Evolutionary conservation across 1,284 basidiomycete species (phyloP).

Genomic region (Puccinia hordei): DNA sequence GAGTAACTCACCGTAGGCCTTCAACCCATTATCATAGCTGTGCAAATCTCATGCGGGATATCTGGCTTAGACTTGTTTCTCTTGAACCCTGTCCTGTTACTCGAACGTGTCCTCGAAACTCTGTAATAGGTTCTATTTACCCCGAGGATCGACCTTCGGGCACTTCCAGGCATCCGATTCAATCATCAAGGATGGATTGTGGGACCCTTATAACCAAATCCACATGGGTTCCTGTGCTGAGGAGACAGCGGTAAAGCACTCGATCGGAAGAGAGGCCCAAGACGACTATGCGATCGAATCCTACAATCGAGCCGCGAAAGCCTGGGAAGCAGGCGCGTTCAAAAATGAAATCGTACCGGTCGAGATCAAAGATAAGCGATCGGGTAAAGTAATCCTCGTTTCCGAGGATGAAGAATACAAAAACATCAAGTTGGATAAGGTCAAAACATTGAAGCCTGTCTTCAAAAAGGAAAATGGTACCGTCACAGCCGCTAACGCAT

Average conservation of each 20-base stretch:
- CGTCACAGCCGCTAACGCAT: conserved; percentile 62
- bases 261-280: conserved; percentile 60
- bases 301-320: conserved; percentile 85
- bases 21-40: background rate
- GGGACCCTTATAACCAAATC: conserved; percentile 92
- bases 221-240: conserved; percentile 79
- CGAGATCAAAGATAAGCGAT: conserved; percentile 83
- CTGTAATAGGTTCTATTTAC: conserved; percentile 76
- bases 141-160: conserved; percentile 84
- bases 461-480: conserved; percentile 61
- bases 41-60: conserved; percentile 24
- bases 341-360: conserved; percentile 86
- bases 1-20: conserved; percentile 60
- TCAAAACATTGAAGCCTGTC: conserved; percentile 60
- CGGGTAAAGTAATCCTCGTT: conserved; percentile 79
- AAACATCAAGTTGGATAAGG: conserved; percentile 61
- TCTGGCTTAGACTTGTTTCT: conserved; percentile 24
- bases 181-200: conserved; percentile 88
- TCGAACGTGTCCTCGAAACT: conserved; percentile 17
- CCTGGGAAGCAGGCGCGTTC: conserved; percentile 85
- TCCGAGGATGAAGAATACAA: conserved; percentile 97
- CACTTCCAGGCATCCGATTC: conserved; percentile 85
- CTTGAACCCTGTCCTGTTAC: conserved; percentile 47
- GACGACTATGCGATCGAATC: conserved; percentile 81
- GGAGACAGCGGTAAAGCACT: conserved; percentile 60